These are phyloP conservation scores for Abrus pulchellus DNA, from an alignment of 306 rosid species.

Conservation along the genomic window DNA sequence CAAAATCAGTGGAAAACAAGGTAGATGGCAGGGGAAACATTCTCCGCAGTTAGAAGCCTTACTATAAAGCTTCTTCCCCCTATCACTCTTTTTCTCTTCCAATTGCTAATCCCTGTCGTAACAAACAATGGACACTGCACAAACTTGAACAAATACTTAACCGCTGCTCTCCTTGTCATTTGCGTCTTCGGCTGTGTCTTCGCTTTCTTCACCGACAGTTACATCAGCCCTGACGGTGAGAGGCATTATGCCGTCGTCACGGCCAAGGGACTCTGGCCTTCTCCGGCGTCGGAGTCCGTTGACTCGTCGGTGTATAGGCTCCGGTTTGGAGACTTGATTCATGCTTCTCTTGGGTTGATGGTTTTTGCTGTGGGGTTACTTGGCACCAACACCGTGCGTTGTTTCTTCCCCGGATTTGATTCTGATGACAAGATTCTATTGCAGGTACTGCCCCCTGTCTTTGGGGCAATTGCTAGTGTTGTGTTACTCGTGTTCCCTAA, in stretches of 20 bases:
- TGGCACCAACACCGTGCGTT: constrained; percentile 63
- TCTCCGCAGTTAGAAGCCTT: constrained; percentile 68
- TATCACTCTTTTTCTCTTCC: constrained; percentile 78
- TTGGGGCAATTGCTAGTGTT: constrained; percentile 66
- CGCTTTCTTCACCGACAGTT: constrained; percentile 85
- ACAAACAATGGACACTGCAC: constrained; percentile 78
- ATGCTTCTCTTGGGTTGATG: constrained; percentile 56
- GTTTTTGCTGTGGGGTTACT: constrained; percentile 72
- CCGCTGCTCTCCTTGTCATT: constrained; percentile 48
- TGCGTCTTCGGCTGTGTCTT: constrained; percentile 73
- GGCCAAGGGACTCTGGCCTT: constrained; percentile 70
- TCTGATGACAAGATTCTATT: constrained; percentile 53
- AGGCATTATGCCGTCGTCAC: constrained; percentile 71
- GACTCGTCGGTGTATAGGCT: constrained; percentile 63
- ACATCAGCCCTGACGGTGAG: constrained; percentile 63
- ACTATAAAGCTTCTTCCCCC: constrained; percentile 75
- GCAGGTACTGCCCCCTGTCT: constrained; percentile 65
- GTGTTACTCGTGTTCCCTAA: constrained; percentile 71
- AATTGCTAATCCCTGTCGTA: constrained; percentile 71
- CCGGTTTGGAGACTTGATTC: constrained; percentile 72
- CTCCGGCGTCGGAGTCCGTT: constrained; percentile 50
- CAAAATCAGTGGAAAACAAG: too few species aligned
- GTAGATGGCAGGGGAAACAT: constrained; percentile 29
- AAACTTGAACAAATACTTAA: constrained; percentile 61
- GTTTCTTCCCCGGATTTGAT: constrained; percentile 68